phyloP scores from a whole-genome alignment of 164 flowering plant genomes.

The Magnolia changhungtana region DNA sequence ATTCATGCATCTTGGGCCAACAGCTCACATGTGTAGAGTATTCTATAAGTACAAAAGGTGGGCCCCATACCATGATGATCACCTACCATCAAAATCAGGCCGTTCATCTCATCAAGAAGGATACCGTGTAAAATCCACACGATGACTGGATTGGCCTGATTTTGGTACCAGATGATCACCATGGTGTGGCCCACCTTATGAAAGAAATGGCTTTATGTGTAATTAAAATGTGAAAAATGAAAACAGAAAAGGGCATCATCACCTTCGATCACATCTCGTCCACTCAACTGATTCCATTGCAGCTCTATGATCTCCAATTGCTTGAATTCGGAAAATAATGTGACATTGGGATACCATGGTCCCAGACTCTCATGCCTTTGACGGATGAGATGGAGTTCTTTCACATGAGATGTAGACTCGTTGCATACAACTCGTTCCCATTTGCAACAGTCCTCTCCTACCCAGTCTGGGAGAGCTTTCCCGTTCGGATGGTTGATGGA shows the following conservation, averaged over 20 bases:
- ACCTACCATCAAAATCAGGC: too few species aligned
- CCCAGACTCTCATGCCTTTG: neutral
- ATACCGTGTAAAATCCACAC: too few species aligned
- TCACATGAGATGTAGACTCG: neutral
- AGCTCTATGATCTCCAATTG: neutral
- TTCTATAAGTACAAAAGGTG: too few species aligned
- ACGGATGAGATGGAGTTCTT: neutral
- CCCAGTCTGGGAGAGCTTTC: neutral
- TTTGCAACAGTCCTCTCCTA: slow-evolving; percentile 4
- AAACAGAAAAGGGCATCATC: neutral
- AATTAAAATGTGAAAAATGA: neutral
- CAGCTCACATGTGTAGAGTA: too few species aligned
- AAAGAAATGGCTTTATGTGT: too few species aligned
- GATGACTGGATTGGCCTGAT: too few species aligned
- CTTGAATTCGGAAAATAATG: neutral
- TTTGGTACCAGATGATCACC: too few species aligned
- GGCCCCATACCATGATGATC: too few species aligned
- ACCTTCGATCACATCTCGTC: neutral
- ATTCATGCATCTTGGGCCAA: too few species aligned
- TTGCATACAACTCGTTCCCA: neutral
- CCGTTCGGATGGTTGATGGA: slow-evolving; percentile 6
- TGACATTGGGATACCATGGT: slow-evolving; percentile 1
- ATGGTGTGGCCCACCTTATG: too few species aligned
- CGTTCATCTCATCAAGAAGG: too few species aligned
- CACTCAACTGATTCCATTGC: neutral